phyloP scores from a whole-genome alignment of 257 asterid species.

The Nicotiana sylvestris region DNA sequence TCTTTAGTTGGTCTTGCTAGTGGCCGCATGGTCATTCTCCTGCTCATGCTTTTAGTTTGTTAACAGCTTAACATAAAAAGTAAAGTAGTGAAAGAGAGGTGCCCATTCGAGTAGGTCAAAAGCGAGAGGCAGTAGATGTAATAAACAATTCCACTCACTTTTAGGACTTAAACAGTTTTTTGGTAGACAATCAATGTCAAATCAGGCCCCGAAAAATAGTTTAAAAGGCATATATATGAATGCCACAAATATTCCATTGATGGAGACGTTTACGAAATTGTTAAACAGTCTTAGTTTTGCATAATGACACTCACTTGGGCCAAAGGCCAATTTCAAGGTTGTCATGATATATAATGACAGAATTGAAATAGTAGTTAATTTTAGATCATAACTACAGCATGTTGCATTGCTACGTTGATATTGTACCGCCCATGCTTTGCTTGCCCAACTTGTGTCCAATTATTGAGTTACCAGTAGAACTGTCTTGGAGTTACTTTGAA shows the following conservation, averaged over 20 bases:
- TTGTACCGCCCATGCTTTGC: constrained; percentile 4
- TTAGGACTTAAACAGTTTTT: constrained; percentile 11
- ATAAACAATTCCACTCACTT: neutral
- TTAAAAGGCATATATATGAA: constrained; percentile 16
- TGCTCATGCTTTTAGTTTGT: neutral
- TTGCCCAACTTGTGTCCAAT: constrained; percentile 5
- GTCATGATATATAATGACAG: constrained; percentile 6
- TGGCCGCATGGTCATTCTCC: neutral
- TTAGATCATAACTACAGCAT: neutral
- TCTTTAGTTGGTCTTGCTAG: neutral
- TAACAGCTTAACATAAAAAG: too few relatives aligned
- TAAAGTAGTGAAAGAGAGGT: constrained; percentile 1
- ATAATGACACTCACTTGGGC: neutral
- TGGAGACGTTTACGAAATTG: neutral
- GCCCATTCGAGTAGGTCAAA: constrained; percentile 31
- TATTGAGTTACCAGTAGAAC: neutral
- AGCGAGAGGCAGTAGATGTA: constrained; percentile 21
- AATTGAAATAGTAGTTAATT: constrained; percentile 5
- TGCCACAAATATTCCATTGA: constrained; percentile 21
- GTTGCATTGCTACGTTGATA: constrained; percentile 4
- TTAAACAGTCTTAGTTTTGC: constrained; percentile 4
- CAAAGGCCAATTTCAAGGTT: constrained; percentile 8
- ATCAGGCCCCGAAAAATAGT: constrained; percentile 20
- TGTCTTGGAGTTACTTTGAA: neutral
- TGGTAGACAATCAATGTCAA: neutral